Evolutionary conservation across 2,329 filamentous ascomycete genomes (phyloP).

Genomic region (Aspergillus ustus): DNA sequence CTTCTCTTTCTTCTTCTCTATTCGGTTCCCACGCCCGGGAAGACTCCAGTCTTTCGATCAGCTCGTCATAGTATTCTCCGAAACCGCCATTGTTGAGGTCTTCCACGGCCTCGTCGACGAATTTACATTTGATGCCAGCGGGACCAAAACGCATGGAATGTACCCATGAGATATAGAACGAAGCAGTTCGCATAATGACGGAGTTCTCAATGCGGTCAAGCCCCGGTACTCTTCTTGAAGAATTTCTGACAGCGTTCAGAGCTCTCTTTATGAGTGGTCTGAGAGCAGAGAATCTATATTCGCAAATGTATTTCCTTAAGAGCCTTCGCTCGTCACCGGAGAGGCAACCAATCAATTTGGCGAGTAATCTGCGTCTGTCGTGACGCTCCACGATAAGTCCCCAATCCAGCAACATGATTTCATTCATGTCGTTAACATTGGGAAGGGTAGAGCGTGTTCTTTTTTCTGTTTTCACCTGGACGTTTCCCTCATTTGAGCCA

Average conservation of each 20-base stretch:
- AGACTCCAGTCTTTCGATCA: slow-evolving; percentile 30
- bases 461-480: background rate
- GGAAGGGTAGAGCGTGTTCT: slow-evolving; percentile 15
- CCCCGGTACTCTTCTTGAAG: slow-evolving; percentile 10
- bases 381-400: slow-evolving; percentile 38
- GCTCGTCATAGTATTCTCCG: slow-evolving; percentile 34
- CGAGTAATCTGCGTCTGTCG: slow-evolving; percentile 44
- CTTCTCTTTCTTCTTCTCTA: background rate
- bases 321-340: slow-evolving; percentile 25
- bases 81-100: slow-evolving; percentile 30
- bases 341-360: slow-evolving; percentile 33
- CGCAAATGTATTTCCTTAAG: slow-evolving; percentile 21
- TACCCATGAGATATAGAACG: slow-evolving; percentile 40
- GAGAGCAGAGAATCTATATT: slow-evolving; percentile 20
- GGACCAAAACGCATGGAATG: slow-evolving; percentile 27
- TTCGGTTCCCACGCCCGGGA: slow-evolving; percentile 22
- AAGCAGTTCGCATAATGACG: slow-evolving; percentile 31
- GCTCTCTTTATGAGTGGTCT: slow-evolving; percentile 20
- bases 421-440: slow-evolving; percentile 30
- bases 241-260: slow-evolving; percentile 21
- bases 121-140: slow-evolving; percentile 26
- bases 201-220: slow-evolving; percentile 13
- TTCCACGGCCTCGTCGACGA: slow-evolving; percentile 29
- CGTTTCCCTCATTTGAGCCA: slow-evolving; percentile 6
- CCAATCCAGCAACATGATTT: slow-evolving; percentile 40